Evolutionary conservation across 148 eudicot species (phyloP).

Genomic region (Cornus florida): DNA sequence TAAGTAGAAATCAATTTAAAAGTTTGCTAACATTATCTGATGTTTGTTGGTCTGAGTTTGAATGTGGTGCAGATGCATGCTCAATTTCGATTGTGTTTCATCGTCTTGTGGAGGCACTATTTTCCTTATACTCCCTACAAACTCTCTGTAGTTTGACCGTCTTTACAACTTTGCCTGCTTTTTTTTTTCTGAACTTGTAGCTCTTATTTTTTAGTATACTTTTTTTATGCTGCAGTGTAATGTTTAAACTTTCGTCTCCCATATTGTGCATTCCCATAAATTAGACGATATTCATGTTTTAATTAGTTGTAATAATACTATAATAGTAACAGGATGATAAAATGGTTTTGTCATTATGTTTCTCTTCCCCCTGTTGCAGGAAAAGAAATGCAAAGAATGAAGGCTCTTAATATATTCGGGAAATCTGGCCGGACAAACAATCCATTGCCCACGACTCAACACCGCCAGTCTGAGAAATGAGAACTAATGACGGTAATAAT

Average conservation of each 20-base stretch:
- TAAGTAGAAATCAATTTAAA: too few species aligned
- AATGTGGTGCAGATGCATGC: too few species aligned
- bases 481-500: not conserved
- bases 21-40: too few species aligned
- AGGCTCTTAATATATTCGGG: conserved; percentile 34
- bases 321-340: not conserved
- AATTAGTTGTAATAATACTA: not conserved
- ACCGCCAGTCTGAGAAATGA: conserved; percentile 20
- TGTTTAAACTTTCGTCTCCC: not conserved
- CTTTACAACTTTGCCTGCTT: not conserved
- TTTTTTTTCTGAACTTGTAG: too few species aligned
- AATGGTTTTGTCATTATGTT: not conserved
- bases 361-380: conserved; percentile 25
- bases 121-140: not conserved
- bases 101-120: too few species aligned
- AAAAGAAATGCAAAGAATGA: conserved; percentile 40
- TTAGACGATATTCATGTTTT: not conserved
- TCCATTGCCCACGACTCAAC: conserved; percentile 13
- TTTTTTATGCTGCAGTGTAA: too few species aligned
- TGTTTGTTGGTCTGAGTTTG: too few species aligned
- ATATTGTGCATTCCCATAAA: not conserved
- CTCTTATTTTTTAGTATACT: too few species aligned
- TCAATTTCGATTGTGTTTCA: too few species aligned
- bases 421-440: conserved; percentile 25
- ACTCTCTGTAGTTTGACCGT: not conserved